Conservation (phyloP, 768 basidiomycete species). For the Asterophora parasitica region DNA sequence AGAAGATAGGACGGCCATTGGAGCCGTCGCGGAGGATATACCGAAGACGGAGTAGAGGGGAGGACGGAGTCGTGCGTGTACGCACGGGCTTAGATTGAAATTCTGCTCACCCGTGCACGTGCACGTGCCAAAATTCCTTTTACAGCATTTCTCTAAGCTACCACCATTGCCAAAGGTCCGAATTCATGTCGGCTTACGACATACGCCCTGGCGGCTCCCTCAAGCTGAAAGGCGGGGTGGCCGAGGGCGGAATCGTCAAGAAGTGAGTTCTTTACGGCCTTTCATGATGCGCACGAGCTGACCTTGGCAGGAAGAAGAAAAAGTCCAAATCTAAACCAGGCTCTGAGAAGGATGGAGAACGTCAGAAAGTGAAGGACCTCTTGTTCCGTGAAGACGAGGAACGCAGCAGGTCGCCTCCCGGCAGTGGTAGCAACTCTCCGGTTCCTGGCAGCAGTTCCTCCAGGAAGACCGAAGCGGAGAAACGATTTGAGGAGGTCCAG, state of each 20-base stretch:
- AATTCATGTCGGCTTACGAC: conserved; percentile 77
- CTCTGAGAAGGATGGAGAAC: conserved; percentile 40
- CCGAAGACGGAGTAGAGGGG: conserved; percentile 12
- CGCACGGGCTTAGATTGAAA: not conserved
- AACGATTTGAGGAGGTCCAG: conserved; percentile 85
- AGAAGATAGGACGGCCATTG: conserved; percentile 75
- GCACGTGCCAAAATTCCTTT: conserved; percentile 13
- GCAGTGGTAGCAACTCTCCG: conserved; percentile 60
- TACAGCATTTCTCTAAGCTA: conserved; percentile 8
- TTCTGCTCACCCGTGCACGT: conserved; percentile 21
- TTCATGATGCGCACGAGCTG: conserved; percentile 10
- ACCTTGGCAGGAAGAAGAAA: conserved; percentile 73
- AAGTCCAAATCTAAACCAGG: conserved; percentile 65
- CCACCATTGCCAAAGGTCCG: conserved; percentile 10
- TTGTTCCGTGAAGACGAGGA: conserved; percentile 41
- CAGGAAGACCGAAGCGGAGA: conserved; percentile 82
- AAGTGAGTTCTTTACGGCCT: conserved; percentile 49
- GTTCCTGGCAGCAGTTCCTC: conserved; percentile 45
- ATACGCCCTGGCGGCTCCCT: conserved; percentile 83
- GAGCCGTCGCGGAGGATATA: conserved; percentile 7
- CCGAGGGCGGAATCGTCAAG: conserved; percentile 76
- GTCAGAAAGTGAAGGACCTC: conserved; percentile 48
- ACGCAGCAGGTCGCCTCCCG: conserved; percentile 40
- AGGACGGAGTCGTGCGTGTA: conserved; percentile 2
- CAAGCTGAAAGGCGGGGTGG: conserved; percentile 81